These are phyloP conservation scores for Pyricularia sp. DNA, from an alignment of 2,329 filamentous ascomycete species.

Conservation along the genomic window DNA sequence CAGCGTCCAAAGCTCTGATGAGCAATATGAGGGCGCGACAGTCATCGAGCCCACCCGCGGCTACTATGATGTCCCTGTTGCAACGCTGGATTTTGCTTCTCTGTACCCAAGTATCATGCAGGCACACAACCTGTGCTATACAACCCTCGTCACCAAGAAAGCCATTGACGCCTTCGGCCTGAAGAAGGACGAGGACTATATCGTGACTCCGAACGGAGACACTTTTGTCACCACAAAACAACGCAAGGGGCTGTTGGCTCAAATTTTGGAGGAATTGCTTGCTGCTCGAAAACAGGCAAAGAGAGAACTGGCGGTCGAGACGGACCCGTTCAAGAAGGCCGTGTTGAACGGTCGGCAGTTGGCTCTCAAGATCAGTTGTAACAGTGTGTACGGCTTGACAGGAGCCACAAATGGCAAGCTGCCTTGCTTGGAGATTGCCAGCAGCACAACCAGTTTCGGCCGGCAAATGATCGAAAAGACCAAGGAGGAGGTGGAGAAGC, in stretches of 20 bases:
- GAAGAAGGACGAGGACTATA: slow-evolving; percentile 87
- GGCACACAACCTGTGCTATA: slow-evolving; percentile 97
- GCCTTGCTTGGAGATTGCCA: slow-evolving; percentile 87
- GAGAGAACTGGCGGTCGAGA: slow-evolving; percentile 75
- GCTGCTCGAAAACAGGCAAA: slow-evolving; percentile 91
- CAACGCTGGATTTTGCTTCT: slow-evolving; percentile 95
- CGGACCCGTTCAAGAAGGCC: slow-evolving; percentile 93
- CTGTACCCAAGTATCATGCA: slow-evolving; percentile 98
- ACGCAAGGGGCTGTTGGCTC: slow-evolving; percentile 80
- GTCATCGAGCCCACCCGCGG: slow-evolving; percentile 91
- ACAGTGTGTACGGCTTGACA: slow-evolving; percentile 94
- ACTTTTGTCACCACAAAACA: slow-evolving; percentile 81
- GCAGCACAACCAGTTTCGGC: slow-evolving; percentile 92
- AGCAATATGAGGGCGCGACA: slow-evolving; percentile 94
- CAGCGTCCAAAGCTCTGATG: slow-evolving; percentile 54
- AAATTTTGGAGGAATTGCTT: slow-evolving; percentile 90
- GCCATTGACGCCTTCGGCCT: slow-evolving; percentile 64
- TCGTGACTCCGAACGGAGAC: slow-evolving; percentile 88
- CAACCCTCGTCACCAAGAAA: slow-evolving; percentile 71
- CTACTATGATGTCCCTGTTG: slow-evolving; percentile 90
- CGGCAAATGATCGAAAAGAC: slow-evolving; percentile 99
- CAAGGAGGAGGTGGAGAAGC: slow-evolving; percentile 83
- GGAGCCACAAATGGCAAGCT: slow-evolving; percentile 93
- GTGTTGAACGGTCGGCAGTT: slow-evolving; percentile 95
- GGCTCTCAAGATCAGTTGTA: slow-evolving; percentile 90